Conservation (phyloP, 202 grass and related monocot genomes). For the Schoenoplectus triqueter region DNA sequence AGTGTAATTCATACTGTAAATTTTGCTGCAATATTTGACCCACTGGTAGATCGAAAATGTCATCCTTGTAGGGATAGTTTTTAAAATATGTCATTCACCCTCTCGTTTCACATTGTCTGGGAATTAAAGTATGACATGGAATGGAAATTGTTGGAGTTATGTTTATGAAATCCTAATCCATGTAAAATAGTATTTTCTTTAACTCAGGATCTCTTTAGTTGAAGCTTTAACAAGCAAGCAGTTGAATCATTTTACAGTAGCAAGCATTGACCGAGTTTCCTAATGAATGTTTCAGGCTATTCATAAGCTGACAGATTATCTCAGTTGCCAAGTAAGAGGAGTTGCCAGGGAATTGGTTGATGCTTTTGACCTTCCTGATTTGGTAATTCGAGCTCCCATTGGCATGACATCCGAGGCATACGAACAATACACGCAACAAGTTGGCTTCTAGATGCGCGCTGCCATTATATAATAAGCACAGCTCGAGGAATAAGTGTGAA, state of each 20-base stretch:
- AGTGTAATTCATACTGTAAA: neutral
- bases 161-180: neutral
- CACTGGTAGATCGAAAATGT: neutral
- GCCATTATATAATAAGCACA: neutral
- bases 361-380: conserved; percentile 85
- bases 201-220: neutral
- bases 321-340: conserved; percentile 91
- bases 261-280: neutral
- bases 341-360: conserved; percentile 72
- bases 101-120: neutral
- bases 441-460: conserved; percentile 60
- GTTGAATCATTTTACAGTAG: neutral
- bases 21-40: neutral
- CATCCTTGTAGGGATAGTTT: neutral
- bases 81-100: neutral
- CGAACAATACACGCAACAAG: conserved; percentile 70
- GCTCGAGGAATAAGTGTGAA: conserved; percentile 26
- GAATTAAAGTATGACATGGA: neutral
- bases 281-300: conserved; percentile 62
- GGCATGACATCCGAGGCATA: conserved; percentile 84
- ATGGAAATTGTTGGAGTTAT: neutral
- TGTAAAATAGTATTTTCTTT: neutral
- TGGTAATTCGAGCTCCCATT: conserved; percentile 79
- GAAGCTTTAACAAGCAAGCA: neutral
- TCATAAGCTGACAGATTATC: conserved; percentile 84